phyloP scores from a whole-genome alignment of 1,139 yeast genomes.

The Saccharomyces pastorianus region DNA sequence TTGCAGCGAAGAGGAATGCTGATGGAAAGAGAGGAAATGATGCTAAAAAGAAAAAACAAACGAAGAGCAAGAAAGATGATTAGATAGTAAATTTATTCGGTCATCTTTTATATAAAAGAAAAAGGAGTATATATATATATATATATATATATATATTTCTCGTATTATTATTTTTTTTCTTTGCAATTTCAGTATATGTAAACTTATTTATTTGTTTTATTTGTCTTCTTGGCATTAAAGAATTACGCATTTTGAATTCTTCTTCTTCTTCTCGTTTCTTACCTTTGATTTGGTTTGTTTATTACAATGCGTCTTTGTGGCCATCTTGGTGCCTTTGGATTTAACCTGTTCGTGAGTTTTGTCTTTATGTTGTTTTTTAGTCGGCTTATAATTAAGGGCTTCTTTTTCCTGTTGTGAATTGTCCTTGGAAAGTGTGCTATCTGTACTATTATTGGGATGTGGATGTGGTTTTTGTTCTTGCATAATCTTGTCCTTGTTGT shows the following conservation, averaged over 20 bases:
- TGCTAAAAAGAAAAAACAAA: constrained; percentile 31
- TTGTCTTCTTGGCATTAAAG: constrained; percentile 14
- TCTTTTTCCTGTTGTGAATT: background rate
- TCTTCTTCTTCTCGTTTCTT: constrained; percentile 21
- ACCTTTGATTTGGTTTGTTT: background rate
- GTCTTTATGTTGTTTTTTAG: background rate
- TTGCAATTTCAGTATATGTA: background rate
- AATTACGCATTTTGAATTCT: constrained; percentile 32
- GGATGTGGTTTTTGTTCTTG: background rate
- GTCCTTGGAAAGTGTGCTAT: background rate
- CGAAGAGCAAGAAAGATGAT: background rate
- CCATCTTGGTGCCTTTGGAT: background rate
- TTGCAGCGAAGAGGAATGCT: constrained; percentile 57
- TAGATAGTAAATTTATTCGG: background rate
- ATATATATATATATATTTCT: too few species aligned
- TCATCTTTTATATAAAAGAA: too few species aligned
- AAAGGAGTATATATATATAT: too few species aligned
- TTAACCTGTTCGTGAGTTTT: background rate
- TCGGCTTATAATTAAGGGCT: background rate
- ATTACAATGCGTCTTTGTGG: background rate
- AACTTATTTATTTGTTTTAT: constrained; percentile 3
- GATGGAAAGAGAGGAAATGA: constrained; percentile 24
- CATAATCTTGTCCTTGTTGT: background rate
- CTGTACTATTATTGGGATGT: background rate
- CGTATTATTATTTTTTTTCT: background rate